Evolutionary conservation across 2,329 filamentous ascomycete species (phyloP).

Genomic region (Ceratocystis albifundus): DNA sequence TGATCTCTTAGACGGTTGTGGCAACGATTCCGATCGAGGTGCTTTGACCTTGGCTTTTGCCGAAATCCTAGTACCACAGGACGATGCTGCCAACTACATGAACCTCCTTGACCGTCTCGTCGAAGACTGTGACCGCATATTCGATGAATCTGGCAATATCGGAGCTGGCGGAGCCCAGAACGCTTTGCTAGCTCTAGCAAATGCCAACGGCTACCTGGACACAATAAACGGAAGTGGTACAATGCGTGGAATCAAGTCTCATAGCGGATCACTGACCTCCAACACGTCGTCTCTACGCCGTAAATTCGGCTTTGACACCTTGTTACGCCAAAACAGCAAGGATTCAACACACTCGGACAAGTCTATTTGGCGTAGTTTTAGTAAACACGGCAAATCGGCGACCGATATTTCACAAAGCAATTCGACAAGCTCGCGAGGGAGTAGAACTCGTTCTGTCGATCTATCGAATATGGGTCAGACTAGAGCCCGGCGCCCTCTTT

Average conservation of each 20-base stretch:
- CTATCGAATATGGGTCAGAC: constrained; percentile 31
- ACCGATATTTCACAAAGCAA: constrained; percentile 23
- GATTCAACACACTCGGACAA: constrained; percentile 23
- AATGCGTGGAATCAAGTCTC: constrained; percentile 46
- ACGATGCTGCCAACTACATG: constrained; percentile 66
- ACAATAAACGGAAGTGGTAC: constrained; percentile 39
- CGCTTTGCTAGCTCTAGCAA: constrained; percentile 25
- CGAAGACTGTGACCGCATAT: constrained; percentile 80
- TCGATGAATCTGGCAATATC: constrained; percentile 45
- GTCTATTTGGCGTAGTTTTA: constrained; percentile 77
- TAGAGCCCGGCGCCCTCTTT: constrained; percentile 38
- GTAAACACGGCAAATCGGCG: constrained; percentile 43
- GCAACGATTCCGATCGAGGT: constrained; percentile 81
- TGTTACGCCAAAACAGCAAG: constrained; percentile 71
- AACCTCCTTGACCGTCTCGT: constrained; percentile 80
- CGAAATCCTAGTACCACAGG: constrained; percentile 57
- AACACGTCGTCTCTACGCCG: constrained; percentile 76
- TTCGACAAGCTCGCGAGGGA: constrained; percentile 26
- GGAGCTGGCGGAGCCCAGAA: constrained; percentile 22
- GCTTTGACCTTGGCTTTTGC: constrained; percentile 80
- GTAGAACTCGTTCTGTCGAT: constrained; percentile 69
- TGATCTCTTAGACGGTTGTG: constrained; percentile 77
- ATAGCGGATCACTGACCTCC: constrained; percentile 66
- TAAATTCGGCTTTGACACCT: constrained; percentile 67
- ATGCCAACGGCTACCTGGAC: constrained; percentile 39